These are phyloP conservation scores for Pseudopyricularia cyperi DNA, from an alignment of 2,329 filamentous ascomycete species.

Conservation along the genomic window DNA sequence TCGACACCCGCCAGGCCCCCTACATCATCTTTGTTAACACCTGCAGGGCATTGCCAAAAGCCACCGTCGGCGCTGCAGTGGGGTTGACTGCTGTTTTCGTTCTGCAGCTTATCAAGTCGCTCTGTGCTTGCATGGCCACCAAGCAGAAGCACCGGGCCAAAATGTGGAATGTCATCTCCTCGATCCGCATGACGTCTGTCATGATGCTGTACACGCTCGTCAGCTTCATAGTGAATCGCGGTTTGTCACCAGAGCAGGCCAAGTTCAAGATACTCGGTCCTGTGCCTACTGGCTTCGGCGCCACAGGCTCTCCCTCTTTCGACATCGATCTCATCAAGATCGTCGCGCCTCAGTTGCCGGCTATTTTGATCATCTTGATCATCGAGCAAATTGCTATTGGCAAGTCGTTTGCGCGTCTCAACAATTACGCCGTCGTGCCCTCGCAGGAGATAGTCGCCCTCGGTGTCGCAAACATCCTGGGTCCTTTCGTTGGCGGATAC, in stretches of 20 bases:
- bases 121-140: slow-evolving; percentile 47
- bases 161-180: slow-evolving; percentile 31
- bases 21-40: slow-evolving; percentile 31
- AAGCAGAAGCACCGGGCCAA: slow-evolving; percentile 22
- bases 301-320: slow-evolving; percentile 63
- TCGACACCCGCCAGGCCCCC: slow-evolving; percentile 31
- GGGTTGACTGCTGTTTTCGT: slow-evolving; percentile 54
- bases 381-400: slow-evolving; percentile 97
- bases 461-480: slow-evolving; percentile 78
- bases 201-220: slow-evolving; percentile 81
- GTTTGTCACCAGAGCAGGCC: slow-evolving; percentile 40
- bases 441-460: slow-evolving; percentile 95
- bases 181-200: slow-evolving; percentile 60
- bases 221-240: slow-evolving; percentile 68
- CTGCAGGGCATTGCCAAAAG: slow-evolving; percentile 22
- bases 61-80: slow-evolving; percentile 48
- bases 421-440: slow-evolving; percentile 94
- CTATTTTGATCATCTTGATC: slow-evolving; percentile 81
- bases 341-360: slow-evolving; percentile 63
- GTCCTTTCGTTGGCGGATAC: slow-evolving; percentile 84
- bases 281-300: slow-evolving; percentile 73
- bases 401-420: slow-evolving; percentile 89
- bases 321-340: slow-evolving; percentile 51
- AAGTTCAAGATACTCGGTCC: slow-evolving; percentile 59
- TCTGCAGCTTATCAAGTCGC: slow-evolving; percentile 50